Percentiles rank a stretch among this genome's conserved stretches.
Evolutionary conservation across 768 basidiomycete genomes (phyloP).

Genomic region (Phallus indusiatus): DNA sequence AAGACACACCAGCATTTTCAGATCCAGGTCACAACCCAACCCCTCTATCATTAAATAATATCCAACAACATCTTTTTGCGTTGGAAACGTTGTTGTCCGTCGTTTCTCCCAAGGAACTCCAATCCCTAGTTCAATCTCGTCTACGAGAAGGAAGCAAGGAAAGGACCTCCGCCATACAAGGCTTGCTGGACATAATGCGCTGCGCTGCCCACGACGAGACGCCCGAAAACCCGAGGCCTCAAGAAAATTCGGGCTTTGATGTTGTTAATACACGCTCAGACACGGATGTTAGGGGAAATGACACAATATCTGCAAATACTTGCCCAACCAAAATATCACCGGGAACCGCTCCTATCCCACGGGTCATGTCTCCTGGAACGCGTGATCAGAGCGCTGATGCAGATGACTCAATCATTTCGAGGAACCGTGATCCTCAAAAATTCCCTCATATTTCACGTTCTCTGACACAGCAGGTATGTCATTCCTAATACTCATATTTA

Average conservation of each 20-base stretch:
- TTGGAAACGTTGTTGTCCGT: conserved; percentile 6
- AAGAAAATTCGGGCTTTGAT: background rate
- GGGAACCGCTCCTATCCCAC: background rate
- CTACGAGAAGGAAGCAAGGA: conserved; percentile 1
- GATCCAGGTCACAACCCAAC: background rate
- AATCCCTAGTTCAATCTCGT: background rate
- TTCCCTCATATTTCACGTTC: background rate
- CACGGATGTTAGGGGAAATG: background rate
- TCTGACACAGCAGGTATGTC: background rate
- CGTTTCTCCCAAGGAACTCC: background rate
- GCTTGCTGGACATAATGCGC: conserved; percentile 8
- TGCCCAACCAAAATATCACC: background rate
- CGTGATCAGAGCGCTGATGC: background rate
- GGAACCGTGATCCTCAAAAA: background rate
- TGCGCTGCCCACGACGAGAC: background rate
- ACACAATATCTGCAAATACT: background rate
- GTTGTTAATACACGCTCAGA: background rate
- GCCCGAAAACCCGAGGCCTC: background rate
- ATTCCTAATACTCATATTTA: background rate
- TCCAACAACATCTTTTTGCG: conserved; percentile 1
- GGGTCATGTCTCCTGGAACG: background rate
- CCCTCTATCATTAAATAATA: background rate
- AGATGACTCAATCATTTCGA: background rate
- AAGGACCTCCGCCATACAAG: conserved; percentile 1
- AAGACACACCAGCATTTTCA: conserved; percentile 3